Conservation (phyloP, 2,329 filamentous ascomycete species). For the Fusarium lyarnte region DNA sequence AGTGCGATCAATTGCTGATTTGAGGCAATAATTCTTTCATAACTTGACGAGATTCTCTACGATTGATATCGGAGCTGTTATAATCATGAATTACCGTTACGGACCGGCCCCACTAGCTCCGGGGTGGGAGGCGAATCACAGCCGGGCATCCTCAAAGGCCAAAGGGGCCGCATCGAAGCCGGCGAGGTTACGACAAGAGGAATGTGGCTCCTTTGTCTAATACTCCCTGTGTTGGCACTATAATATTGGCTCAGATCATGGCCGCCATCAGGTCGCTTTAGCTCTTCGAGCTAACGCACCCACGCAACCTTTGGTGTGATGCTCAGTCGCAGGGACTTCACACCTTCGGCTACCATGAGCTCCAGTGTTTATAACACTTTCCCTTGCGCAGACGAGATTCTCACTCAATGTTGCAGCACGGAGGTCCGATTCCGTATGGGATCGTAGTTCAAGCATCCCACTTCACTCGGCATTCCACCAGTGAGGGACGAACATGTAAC, state of each 20-base stretch:
- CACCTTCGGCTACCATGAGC: slow-evolving; percentile 13
- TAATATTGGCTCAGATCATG: slow-evolving; percentile 27
- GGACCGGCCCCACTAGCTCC: slow-evolving; percentile 30
- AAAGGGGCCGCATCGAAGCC: slow-evolving; percentile 7
- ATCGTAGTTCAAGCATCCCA: slow-evolving; percentile 11
- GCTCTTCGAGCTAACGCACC: slow-evolving; percentile 25
- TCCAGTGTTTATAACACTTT: slow-evolving; percentile 9
- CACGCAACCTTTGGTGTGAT: slow-evolving; percentile 7
- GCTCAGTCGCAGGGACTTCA: not conserved
- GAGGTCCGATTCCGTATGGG: slow-evolving; percentile 8
- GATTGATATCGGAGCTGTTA: slow-evolving; percentile 1
- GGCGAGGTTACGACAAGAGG: not conserved
- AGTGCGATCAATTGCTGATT: not conserved
- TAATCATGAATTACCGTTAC: not conserved
- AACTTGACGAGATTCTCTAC: not conserved
- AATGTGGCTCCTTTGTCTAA: slow-evolving; percentile 20
- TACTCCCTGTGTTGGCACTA: slow-evolving; percentile 18
- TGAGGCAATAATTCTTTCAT: not conserved
- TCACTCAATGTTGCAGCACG: not conserved
- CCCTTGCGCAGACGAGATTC: slow-evolving; percentile 21
- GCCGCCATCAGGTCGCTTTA: slow-evolving; percentile 28
- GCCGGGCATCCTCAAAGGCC: not conserved
- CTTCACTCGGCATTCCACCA: slow-evolving; percentile 25
- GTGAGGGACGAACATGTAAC: slow-evolving; percentile 32
- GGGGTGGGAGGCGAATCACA: slow-evolving; percentile 15